These are phyloP conservation scores for Scheffersomyces lignosus DNA, from an alignment of 805 yeast species.

Conservation along the genomic window DNA sequence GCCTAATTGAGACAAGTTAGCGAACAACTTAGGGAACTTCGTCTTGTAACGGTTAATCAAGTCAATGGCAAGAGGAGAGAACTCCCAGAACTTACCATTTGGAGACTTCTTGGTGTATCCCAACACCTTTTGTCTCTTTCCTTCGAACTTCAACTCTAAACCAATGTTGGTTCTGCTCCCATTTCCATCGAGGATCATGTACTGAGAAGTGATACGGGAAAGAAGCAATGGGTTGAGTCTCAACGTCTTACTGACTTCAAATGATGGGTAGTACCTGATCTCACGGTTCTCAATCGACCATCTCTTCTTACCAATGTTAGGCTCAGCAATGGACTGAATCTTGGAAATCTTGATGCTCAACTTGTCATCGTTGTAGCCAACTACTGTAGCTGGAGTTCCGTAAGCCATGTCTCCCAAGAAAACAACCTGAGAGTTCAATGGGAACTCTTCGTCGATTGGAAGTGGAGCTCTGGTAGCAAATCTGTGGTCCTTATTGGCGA, in stretches of 20 bases:
- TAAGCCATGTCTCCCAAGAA: slow-evolving; percentile 86
- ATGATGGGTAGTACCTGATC: slow-evolving; percentile 63
- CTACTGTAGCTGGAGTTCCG: slow-evolving; percentile 73
- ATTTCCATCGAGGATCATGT: slow-evolving; percentile 52
- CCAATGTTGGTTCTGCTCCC: slow-evolving; percentile 67
- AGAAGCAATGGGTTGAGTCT: slow-evolving; percentile 63
- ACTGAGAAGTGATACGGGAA: slow-evolving; percentile 76
- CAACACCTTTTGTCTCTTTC: slow-evolving; percentile 74
- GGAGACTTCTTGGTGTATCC: slow-evolving; percentile 75
- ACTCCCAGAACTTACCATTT: slow-evolving; percentile 70
- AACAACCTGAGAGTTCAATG: slow-evolving; percentile 66
- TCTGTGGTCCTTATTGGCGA: slow-evolving; percentile 72
- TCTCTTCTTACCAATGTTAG: slow-evolving; percentile 62
- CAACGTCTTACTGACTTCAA: slow-evolving; percentile 59
- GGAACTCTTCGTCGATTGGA: slow-evolving; percentile 82
- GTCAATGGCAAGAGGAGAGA: slow-evolving; percentile 68
- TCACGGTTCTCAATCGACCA: slow-evolving; percentile 56
- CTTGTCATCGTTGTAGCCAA: slow-evolving; percentile 53
- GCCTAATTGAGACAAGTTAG: slow-evolving; percentile 29
- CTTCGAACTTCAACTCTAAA: slow-evolving; percentile 79
- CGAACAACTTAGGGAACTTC: slow-evolving; percentile 63
- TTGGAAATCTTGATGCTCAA: slow-evolving; percentile 52
- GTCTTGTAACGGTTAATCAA: slow-evolving; percentile 60
- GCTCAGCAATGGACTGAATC: slow-evolving; percentile 49
- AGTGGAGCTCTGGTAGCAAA: slow-evolving; percentile 68